These are phyloP conservation scores for Hemisphaericaspora subhashii DNA, from an alignment of 1,139 yeast species.

Conservation along the genomic window DNA sequence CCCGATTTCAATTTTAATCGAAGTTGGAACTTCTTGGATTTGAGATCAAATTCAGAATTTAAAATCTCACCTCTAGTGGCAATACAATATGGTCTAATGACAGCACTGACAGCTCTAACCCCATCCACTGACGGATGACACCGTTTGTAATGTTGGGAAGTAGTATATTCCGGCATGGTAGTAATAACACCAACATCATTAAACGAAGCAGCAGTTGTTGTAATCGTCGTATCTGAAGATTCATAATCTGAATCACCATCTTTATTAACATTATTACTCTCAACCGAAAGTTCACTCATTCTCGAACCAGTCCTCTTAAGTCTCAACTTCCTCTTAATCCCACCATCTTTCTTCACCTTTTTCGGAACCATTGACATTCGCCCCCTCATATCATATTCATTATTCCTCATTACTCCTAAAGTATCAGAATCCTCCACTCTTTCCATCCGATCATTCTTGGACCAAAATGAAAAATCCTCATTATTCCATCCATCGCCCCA, in stretches of 20 bases:
- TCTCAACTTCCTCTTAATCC: not conserved
- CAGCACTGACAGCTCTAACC: slow-evolving; percentile 67
- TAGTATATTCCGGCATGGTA: slow-evolving; percentile 15
- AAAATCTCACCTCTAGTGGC: slow-evolving; percentile 56
- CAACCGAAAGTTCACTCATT: not conserved
- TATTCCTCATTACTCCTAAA: no score
- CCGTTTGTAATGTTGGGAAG: slow-evolving; percentile 12
- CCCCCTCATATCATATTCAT: not conserved
- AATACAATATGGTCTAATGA: slow-evolving; percentile 70
- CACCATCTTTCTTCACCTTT: no score
- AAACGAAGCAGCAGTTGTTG: not conserved
- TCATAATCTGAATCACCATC: not conserved
- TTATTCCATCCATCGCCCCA: slow-evolving; percentile 94
- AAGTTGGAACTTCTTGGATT: slow-evolving; percentile 45
- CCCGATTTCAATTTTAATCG: slow-evolving; percentile 26
- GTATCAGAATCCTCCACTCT: not conserved
- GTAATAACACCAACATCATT: not conserved
- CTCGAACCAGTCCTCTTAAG: not conserved
- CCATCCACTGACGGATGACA: slow-evolving; percentile 57
- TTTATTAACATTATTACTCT: not conserved
- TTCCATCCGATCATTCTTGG: slow-evolving; percentile 55
- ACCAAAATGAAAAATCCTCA: slow-evolving; percentile 89
- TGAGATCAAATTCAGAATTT: slow-evolving; percentile 56
- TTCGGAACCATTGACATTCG: no score
- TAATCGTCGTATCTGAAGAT: not conserved